Percentiles rank a stretch among this genome's conserved stretches.
Conservation (phyloP, 352 stramenopile genomes). For the Phytophthora tentaculata region DNA sequence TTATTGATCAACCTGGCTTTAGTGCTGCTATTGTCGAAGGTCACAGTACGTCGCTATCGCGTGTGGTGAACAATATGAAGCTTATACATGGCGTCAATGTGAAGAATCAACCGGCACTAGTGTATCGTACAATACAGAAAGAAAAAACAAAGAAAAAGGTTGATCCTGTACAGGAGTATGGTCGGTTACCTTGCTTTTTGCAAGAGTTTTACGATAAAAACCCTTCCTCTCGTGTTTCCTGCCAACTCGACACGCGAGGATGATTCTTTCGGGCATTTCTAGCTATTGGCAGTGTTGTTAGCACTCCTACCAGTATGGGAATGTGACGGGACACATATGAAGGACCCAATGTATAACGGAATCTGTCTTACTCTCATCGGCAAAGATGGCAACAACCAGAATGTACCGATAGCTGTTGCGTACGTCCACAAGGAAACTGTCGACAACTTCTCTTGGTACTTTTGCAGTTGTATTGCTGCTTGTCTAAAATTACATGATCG, state of each 20-base stretch:
- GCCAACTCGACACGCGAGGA: constrained; percentile 1
- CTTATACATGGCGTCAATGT: background rate
- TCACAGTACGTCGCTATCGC: background rate
- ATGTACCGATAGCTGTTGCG: background rate
- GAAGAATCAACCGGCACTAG: background rate
- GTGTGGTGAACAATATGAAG: constrained; percentile 4
- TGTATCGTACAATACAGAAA: background rate
- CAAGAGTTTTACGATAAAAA: constrained; percentile 8
- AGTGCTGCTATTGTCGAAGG: background rate
- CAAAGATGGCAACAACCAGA: constrained; percentile 17
- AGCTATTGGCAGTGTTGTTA: background rate
- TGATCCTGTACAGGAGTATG: constrained; percentile 8
- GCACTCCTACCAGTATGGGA: constrained; percentile 8
- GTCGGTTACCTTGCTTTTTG: constrained; percentile 1
- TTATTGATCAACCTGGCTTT: constrained; percentile 1
- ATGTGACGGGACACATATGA: constrained; percentile 23
- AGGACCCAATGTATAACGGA: constrained; percentile 9
- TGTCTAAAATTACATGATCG: too few species aligned
- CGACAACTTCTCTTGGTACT: too few species aligned
- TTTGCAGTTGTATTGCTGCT: too few species aligned
- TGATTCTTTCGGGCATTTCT: constrained; percentile 13
- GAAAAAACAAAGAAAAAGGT: background rate
- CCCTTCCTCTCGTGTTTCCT: background rate
- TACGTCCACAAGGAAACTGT: too few species aligned
- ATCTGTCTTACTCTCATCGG: constrained; percentile 7